Evolutionary conservation across 345 rosid species (phyloP), one percentile per base, ranked within the genome.

Genomic region (Rubroshorea leprosula): DNA sequence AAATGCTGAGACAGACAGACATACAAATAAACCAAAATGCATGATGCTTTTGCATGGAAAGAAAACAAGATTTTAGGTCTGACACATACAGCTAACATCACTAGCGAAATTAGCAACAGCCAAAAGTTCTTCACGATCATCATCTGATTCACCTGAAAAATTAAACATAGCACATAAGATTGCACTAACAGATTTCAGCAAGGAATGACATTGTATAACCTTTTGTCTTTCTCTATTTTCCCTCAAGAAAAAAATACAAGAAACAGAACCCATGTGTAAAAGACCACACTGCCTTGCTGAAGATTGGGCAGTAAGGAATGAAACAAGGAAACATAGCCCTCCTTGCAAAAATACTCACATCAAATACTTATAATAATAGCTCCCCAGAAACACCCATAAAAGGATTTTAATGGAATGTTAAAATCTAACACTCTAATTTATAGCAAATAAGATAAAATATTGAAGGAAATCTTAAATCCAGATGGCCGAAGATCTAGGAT

Each of bases 101-200:
- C 69, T 53, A 59, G 84, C 78, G 55, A 48, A 79, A 20, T 68
- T 72, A 22, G 80, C 84, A 63, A 84, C 84, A 17, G 63, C 78
- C 41, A 76, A 58, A 35, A 82, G 75, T 38, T 82, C 87, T 58
- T 81, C 83, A 13, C 60, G 78, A 68, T 81, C 83, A 59, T 78
- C 80, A 58, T 76, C 83, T 21, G 74, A 69, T 60, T 75, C 82
- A 27, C 77, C 87, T 79, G 60, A 25, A 43, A 68, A 45, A 64
- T 52, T 39, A 61, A 64, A 49, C 26, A 49, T 41, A 49, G 8
- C 55, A 19, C 16, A 55, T 18, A 46, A 19, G 50, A 58, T 21
- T 20, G 23, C 54, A 63, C 64, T 51, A 52, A 47, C 26, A 51
- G 17, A 22, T 26, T 64, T 44, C 44, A 57, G 26, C 49, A 59